phyloP scores from a whole-genome alignment of 2,329 filamentous ascomycete genomes.

The Paraphoma chrysanthemicola region DNA sequence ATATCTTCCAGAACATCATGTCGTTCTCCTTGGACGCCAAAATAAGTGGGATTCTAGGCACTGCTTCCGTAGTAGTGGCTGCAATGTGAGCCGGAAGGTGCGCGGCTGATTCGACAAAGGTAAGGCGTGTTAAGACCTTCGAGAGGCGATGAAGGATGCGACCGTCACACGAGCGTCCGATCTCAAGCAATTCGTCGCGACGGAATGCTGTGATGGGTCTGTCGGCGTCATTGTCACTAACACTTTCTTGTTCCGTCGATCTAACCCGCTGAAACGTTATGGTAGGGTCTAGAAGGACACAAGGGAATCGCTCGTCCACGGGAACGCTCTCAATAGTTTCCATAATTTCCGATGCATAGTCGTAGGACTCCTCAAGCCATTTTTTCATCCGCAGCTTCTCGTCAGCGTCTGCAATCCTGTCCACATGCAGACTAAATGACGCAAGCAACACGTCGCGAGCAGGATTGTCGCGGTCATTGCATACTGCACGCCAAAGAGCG shows the following conservation, averaged over 20 bases:
- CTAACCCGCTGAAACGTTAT: conserved; percentile 25
- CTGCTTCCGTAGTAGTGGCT: conserved; percentile 31
- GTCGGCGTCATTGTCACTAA: conserved; percentile 25
- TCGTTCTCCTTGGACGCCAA: conserved; percentile 47
- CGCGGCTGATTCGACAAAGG: conserved; percentile 50
- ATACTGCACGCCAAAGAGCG: conserved; percentile 58
- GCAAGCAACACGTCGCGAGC: conserved; percentile 52
- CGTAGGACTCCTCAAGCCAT: conserved; percentile 62
- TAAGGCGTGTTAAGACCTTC: conserved; percentile 56
- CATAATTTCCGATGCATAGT: conserved; percentile 55
- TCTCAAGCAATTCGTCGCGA: conserved; percentile 58
- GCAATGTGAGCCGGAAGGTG: conserved; percentile 56
- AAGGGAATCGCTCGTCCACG: conserved; percentile 52
- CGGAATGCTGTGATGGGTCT: conserved; percentile 48
- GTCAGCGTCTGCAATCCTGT: conserved; percentile 38
- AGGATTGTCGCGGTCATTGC: conserved; percentile 54
- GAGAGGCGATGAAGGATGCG: conserved; percentile 57
- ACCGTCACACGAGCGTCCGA: conserved; percentile 59
- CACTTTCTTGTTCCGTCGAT: conserved; percentile 6
- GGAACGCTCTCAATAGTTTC: conserved; percentile 49
- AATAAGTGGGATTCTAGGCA: conserved; percentile 55
- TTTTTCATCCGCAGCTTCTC: conserved; percentile 52
- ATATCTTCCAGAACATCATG: conserved; percentile 56
- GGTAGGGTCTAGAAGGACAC: conserved; percentile 60
- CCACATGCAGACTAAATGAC: conserved; percentile 52